Base-by-base conservation (phyloP, 2,329 filamentous ascomycete genomes). In the Chaetomiaceae sp. region DNA sequence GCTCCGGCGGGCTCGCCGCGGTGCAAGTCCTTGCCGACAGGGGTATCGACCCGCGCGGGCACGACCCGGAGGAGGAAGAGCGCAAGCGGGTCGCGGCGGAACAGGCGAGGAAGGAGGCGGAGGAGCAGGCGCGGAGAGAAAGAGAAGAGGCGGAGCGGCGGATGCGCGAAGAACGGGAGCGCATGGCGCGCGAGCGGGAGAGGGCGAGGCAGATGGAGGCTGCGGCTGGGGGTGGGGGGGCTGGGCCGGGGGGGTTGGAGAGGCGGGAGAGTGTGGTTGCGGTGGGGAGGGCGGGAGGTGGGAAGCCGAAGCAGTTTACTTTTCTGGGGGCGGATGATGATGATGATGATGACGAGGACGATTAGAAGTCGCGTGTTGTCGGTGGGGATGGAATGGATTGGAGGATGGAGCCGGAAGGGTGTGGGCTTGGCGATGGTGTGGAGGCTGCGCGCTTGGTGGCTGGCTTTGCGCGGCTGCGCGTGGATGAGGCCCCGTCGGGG, bases 1-100 rank as follows among this genome's bases (percentile, higher is more conserved):
- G 79, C 26, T 68, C 70, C 14, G 86, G 88, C 29, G 81, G 81
- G 2, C 70, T 94, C 34, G 83, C 81, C 0, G 69, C 72, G 8
- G 75, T 79, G 36, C 81, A 88, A 58, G 66, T 72, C 19, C 72
- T 88, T 51, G 55, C 75, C 5, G 81, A 84, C 56, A 67, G 72
- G 44, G 83, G 81, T 7, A 73, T 78, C 53, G 78, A 86, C 60
- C 80, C 79, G 8, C 73, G 68, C 44, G 73, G 71, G 29, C 78
- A 77, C 58, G 79, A 83, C 54, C 79, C 80, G 1, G 72, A 67
- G 20, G 76, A 78, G 51, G 72, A 75, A 55, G 72, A 72, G 51
- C 69, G 69, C 54, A 70, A 70, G 60, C 64, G 63, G 33, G 66
- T 67, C 46, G 73, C 73, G 42, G 74, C 78, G 45, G 75, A 76